Base-by-base conservation (phyloP, 1,139 yeast genomes). In the Sugiyamaella castrensis region DNA sequence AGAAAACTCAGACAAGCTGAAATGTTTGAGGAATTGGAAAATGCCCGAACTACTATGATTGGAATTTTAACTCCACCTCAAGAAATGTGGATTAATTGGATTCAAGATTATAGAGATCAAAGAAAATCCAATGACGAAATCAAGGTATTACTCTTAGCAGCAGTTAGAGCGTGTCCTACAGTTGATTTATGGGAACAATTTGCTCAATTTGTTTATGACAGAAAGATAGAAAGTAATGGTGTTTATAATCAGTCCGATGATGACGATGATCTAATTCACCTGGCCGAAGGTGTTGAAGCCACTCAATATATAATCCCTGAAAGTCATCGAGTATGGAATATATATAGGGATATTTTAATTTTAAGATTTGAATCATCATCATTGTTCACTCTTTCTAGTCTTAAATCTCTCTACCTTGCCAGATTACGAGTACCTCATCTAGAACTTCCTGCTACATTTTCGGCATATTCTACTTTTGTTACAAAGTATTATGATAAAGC, bases 401-500 rank as follows among this genome's bases (percentile, higher is more conserved):
- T 68, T 36, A 62, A 64, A 42, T 60, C 61, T 4, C 50, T 72
- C 15, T 71, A 72, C 51, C 52, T 67, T 30, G 62, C 68, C 35
- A 60, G 80, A 28, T 62, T 80, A 3, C 53, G 64, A 8, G 58
- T 64, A 35, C 82, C 83, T 0, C 83, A 77, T 57, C 53, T 57
- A 1, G 56, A 63, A 5, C 51, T 80, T 4, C 72, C 71, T 1
- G 70, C 71, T 0, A 74, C 81, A 0, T 78, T 72, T 53, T 61
- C 70, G 12, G 68, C 67, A 8, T 71, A 68, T 42, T 79, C 84
- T 0, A 48, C 69, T 0, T 75, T 77, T 48, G 69, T 79, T 1
- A 70, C 81, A 1, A 3, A 46, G 11, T 47, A 52, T 15, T 50
- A 43, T 30, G 57, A 52, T 26, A 57, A 60, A 35, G 54, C 57